These are phyloP conservation scores for Dorcoceras hygrometricum DNA, from an alignment of 257 asterid species.

Conservation along the genomic window DNA sequence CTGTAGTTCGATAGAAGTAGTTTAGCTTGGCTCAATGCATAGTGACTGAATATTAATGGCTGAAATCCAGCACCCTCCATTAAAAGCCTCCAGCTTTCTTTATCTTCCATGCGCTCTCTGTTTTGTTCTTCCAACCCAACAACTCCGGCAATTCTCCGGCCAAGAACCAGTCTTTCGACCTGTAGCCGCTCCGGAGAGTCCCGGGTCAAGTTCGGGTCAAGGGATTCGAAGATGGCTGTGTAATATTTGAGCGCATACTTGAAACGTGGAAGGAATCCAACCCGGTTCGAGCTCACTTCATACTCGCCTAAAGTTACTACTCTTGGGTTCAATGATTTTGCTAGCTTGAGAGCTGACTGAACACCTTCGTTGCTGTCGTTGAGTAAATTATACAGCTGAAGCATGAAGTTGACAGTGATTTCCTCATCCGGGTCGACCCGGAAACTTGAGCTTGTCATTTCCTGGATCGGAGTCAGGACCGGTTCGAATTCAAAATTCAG, in stretches of 20 bases:
- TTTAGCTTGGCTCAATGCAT: constrained; percentile 84
- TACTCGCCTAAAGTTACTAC: constrained; percentile 87
- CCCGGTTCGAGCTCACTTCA: constrained; percentile 67
- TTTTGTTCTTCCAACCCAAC: constrained; percentile 54
- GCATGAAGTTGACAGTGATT: constrained; percentile 81
- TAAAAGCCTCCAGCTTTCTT: constrained; percentile 66
- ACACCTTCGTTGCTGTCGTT: constrained; percentile 58
- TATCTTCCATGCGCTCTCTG: constrained; percentile 74
- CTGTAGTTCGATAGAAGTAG: constrained; percentile 80
- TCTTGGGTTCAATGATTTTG: constrained; percentile 65
- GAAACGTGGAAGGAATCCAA: constrained; percentile 61
- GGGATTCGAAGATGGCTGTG: constrained; percentile 73
- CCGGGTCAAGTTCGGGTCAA: constrained; percentile 63
- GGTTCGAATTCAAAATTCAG: constrained; percentile 85
- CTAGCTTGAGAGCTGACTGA: constrained; percentile 59
- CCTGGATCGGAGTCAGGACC: constrained; percentile 57
- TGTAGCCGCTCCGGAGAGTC: constrained; percentile 69
- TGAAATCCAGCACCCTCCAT: constrained; percentile 85
- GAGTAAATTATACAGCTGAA: constrained; percentile 67
- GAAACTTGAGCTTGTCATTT: constrained; percentile 49
- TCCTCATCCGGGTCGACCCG: constrained; percentile 66
- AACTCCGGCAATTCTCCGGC: constrained; percentile 62
- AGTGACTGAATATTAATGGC: constrained; percentile 69
- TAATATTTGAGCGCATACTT: constrained; percentile 68
- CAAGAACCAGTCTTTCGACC: constrained; percentile 62